Evolutionary conservation across 208 protist genomes (phyloP), one percentile per base, ranked within the genome.

Genomic region (Wallacemonas collosoma): DNA sequence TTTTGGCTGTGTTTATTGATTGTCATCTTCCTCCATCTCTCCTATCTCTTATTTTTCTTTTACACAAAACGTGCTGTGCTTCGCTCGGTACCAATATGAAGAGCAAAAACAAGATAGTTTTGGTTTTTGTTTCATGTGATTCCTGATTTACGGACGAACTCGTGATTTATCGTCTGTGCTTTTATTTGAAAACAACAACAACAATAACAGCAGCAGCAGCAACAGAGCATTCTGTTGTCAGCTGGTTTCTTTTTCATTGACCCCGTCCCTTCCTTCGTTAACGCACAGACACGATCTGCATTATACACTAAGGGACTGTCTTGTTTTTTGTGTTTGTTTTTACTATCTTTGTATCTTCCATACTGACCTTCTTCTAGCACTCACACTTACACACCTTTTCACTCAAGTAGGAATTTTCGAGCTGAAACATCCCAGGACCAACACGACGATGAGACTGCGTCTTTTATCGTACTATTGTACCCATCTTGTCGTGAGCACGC

Each of bases 191-290:
- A 0, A 26, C 26, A 26, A 26, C 26, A 26, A 26, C 26, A 26
- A 26, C 26, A 26, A 26, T 26, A 26, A 26, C 26, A 26, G 26
- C 26, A 26, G 26, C 26, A 26, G 26, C 26, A 26, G 26, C 26
- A 26, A 26, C 26, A 26, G 26, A 26, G 26, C 26, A 26, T 26
- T 26, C 26, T 26, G 26, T 26, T 60, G 55, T 39, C n/a, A 26
- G 7, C 17, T 60, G 8, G 8, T 60, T 39, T 60, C 36, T 60
- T 60, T 60, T 60, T 15, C n/a, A 9, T 60, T 60, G 55, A n/a
- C 15, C 50, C 50, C 15, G 15, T 54, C 14, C 15, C 14, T n/a
- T 54, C 50, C 50, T 54, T 54, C 14, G 12, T 9, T 35, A 60
- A 15, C 55, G 14, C 17, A 15, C 26, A 26, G 55, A 60, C 55